Evolutionary conservation across 768 basidiomycete species (phyloP).

Genomic region (Cytidiella melzeri): DNA sequence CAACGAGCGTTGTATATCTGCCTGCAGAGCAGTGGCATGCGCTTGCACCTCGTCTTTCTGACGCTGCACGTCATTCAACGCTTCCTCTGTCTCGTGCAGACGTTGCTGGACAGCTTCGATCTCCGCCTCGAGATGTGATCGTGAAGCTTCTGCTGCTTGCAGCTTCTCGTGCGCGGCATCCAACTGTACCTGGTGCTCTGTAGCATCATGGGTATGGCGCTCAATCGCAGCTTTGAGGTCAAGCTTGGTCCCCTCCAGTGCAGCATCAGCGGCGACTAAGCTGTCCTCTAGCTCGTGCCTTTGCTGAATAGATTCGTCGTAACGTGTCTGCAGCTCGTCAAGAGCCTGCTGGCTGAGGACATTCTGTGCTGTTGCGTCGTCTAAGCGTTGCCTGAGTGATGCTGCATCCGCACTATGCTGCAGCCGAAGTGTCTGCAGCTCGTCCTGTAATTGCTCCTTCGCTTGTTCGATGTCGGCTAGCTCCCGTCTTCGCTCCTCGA

Average conservation of each 20-base stretch:
- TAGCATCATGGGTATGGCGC: conserved; percentile 6
- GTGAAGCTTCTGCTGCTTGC: conserved; percentile 12
- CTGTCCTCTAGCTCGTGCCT: conserved; percentile 13
- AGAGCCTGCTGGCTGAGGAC: conserved; percentile 3
- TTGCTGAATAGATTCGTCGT: conserved; percentile 8
- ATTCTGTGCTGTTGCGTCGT: neutral
- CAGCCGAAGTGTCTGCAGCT: conserved; percentile 6
- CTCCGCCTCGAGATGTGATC: conserved; percentile 17
- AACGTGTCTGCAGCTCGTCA: conserved; percentile 7
- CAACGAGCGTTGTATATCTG: conserved; percentile 57
- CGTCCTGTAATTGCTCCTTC: conserved; percentile 11
- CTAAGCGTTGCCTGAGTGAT: conserved; percentile 4
- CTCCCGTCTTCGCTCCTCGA: conserved; percentile 2
- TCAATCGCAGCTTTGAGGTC: conserved; percentile 10
- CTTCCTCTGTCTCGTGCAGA: conserved; percentile 34
- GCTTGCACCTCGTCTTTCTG: conserved; percentile 50
- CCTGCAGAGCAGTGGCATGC: conserved; percentile 51
- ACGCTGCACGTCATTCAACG: conserved; percentile 34
- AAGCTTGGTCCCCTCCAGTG: conserved; percentile 4
- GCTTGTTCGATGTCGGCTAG: neutral
- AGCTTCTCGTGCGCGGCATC: conserved; percentile 16
- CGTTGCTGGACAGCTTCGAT: conserved; percentile 29
- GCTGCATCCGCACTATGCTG: conserved; percentile 2
- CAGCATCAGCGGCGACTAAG: conserved; percentile 4
- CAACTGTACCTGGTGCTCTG: conserved; percentile 21